A percentile compares a stretch with the other conserved stretches of the same genome.
Evolutionary conservation across 345 rosid species (phyloP).

Genomic region (Syzygium grande): DNA sequence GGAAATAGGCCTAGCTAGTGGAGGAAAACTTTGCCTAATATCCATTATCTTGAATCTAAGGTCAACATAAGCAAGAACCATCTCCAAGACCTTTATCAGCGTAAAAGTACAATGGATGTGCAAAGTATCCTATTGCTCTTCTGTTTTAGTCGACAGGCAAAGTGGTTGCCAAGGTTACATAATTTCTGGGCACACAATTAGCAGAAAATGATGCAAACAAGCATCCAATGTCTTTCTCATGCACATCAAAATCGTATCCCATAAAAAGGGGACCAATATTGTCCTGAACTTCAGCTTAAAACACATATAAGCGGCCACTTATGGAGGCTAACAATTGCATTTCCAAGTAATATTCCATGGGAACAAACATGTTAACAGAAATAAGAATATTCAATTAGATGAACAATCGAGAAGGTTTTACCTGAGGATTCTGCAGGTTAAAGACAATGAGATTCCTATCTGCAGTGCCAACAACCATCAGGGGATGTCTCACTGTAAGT

Average conservation of each 20-base stretch:
- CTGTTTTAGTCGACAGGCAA: background rate
- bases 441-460: constrained; percentile 83
- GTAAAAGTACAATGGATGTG: background rate
- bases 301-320: background rate
- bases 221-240: background rate
- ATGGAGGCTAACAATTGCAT: background rate
- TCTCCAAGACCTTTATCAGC: background rate
- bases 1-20: background rate
- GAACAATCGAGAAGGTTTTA: background rate
- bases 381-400: background rate
- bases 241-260: background rate
- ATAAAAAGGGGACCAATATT: background rate
- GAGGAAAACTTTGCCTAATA: background rate
- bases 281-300: background rate
- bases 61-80: background rate
- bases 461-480: constrained; percentile 98
- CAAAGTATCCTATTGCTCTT: background rate
- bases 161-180: background rate
- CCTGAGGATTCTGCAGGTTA: constrained; percentile 95
- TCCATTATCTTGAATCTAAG: background rate
- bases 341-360: background rate
- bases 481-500: constrained; percentile 70
- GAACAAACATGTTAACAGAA: background rate
- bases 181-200: background rate
- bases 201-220: background rate